phyloP scores from a whole-genome alignment of 768 basidiomycete genomes.

The Dendrothele bispora region DNA sequence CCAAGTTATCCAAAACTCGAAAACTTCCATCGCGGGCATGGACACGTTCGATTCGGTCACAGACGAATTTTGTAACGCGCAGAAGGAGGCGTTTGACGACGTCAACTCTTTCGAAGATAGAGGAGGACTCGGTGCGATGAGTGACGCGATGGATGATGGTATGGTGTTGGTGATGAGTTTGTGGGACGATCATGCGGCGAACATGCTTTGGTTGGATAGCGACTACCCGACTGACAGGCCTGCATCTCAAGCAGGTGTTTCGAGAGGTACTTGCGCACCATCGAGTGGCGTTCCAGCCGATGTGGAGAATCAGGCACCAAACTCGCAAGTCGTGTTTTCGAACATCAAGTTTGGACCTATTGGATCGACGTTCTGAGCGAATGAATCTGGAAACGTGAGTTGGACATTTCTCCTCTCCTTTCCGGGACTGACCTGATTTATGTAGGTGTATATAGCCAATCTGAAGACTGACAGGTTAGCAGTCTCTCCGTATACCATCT shows the following conservation, averaged over 20 bases:
- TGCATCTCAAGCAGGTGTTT: constrained; percentile 39
- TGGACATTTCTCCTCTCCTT: no score
- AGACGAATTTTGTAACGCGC: constrained; percentile 35
- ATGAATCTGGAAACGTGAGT: no score
- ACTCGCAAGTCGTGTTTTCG: constrained; percentile 47
- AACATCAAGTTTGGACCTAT: constrained; percentile 55
- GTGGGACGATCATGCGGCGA: constrained; percentile 54
- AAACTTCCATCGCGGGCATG: constrained; percentile 35
- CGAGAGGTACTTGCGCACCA: constrained; percentile 50
- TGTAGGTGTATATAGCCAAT: constrained; percentile 1
- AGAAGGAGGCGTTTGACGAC: constrained; percentile 33
- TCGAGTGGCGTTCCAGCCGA: constrained; percentile 43
- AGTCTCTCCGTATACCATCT: neutral
- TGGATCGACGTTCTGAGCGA: constrained; percentile 47
- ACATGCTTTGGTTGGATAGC: constrained; percentile 59
- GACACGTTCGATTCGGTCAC: constrained; percentile 32
- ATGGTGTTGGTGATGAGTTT: constrained; percentile 33
- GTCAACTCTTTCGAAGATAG: constrained; percentile 30
- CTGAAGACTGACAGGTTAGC: neutral
- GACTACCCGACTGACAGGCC: constrained; percentile 38
- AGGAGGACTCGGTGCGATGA: constrained; percentile 27
- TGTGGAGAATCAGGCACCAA: constrained; percentile 37
- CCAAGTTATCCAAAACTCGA: constrained; percentile 39
- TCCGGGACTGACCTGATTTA: neutral
- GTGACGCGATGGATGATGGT: constrained; percentile 24